Base-by-base conservation (phyloP, 257 asterid genomes). In the Sherardia arvensis region DNA sequence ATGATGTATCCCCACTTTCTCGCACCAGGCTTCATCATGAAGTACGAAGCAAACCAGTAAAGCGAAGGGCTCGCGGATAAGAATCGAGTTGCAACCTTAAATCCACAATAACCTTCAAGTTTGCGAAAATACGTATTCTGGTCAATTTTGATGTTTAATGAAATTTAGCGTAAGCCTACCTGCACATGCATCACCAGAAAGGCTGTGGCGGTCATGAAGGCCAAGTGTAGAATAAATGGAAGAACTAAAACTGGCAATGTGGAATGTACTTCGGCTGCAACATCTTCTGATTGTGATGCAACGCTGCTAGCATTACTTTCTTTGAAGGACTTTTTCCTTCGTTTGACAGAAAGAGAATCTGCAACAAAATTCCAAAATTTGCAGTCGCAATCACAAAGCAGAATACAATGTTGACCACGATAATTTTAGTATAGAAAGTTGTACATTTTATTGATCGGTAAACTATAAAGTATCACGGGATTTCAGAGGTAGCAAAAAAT, bases 171-270 rank as follows among this genome's bases (percentile, higher is more conserved):
- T 11, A 40, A 56, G 1, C 85, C 66, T 27, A 88, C 98, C 95
- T 91, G 96, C 53, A 91, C 97, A 28, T 91, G 97, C 96, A 91
- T 88, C 76, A 82, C 85, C 8, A 92, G 80, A 72, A 87, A 81
- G 20, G 99, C 90, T 3, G 90, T 85, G 53, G 94, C 86, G 12
- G 75, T 81, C 99, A 85, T 87, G 90, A 89, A 82, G 71, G 80
- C 69, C 73, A 85, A 78, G 84, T 92, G 98, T 47, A 92, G 72
- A 74, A 80, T 80, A 64, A 85, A 85, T 36, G 99, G 97, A 73
- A 92, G 84, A 73, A 87, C 61, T 65, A 63, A 69, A 66, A 80
- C 83, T 59, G 95, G 86, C 53, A 77, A 76, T 25, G 32, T 48
- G 29, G 62, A 75, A 68, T 64, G 75, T 51, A 26, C 66, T 28